Conservation (phyloP, 345 rosid genomes). For the Turnera subulata region DNA sequence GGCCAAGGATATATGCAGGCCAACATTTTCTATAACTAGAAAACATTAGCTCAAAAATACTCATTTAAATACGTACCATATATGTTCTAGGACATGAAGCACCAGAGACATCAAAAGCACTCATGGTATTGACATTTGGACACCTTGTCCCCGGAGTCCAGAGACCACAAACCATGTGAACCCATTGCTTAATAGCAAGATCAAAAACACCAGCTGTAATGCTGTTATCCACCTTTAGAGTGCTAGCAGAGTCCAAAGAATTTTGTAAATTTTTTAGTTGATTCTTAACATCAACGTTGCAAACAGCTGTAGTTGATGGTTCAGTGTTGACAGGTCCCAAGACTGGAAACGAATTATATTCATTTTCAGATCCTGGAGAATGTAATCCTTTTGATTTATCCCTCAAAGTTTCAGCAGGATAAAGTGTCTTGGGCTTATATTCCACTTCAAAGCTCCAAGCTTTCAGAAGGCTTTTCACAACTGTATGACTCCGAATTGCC, state of each 20-base stretch:
- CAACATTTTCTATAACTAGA: no score
- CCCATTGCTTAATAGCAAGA: conserved; percentile 47
- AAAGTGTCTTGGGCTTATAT: conserved; percentile 11
- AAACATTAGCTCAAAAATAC: not conserved
- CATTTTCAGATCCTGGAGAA: conserved; percentile 13
- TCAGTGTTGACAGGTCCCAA: conserved; percentile 19
- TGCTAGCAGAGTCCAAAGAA: conserved; percentile 7
- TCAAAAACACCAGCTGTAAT: conserved; percentile 34
- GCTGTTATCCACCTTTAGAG: conserved; percentile 33
- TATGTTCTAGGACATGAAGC: conserved; percentile 23
- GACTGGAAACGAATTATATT: conserved; percentile 17
- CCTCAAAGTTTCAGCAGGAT: conserved; percentile 18
- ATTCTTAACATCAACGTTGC: conserved; percentile 19
- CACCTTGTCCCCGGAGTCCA: conserved; percentile 54
- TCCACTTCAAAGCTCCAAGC: conserved; percentile 37
- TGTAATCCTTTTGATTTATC: conserved; percentile 15
- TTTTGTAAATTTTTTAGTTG: conserved; percentile 11
- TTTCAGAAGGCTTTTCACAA: conserved; percentile 41
- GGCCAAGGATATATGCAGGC: not conserved
- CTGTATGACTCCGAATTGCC: conserved; percentile 32
- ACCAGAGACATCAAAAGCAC: conserved; percentile 53
- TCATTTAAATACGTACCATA: conserved; percentile 23
- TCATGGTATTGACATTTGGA: conserved; percentile 50
- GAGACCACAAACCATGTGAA: conserved; percentile 58
- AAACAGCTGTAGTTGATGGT: conserved; percentile 19